Conservation (phyloP, 1,284 basidiomycete species). For the Apiotrichum akiyoshidainum region DNA sequence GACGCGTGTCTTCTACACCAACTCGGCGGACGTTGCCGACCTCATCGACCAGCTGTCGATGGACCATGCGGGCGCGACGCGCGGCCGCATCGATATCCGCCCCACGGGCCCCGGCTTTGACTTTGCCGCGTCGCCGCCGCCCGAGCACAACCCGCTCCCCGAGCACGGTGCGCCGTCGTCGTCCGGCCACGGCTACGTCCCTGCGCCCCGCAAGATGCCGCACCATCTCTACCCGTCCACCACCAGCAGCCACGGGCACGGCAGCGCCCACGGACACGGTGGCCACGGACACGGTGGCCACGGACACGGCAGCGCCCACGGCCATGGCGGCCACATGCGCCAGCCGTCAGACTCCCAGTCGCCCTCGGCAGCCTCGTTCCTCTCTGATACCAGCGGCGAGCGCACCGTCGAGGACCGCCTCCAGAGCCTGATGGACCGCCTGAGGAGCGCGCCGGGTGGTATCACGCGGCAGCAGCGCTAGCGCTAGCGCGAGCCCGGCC, state of each 20-base stretch:
- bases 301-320: neutral
- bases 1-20: conserved; percentile 42
- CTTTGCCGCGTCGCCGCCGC: conserved; percentile 1
- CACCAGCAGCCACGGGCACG: neutral
- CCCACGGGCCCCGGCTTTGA: conserved; percentile 6
- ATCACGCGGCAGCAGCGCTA: neutral
- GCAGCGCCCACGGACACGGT: neutral
- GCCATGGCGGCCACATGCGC: neutral
- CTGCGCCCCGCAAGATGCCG: neutral
- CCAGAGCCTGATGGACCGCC: conserved; percentile 44
- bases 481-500: too few species aligned
- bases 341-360: conserved; percentile 9
- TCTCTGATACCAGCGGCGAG: conserved; percentile 16
- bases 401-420: conserved; percentile 42
- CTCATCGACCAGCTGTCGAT: conserved; percentile 45
- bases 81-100: conserved; percentile 42
- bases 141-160: neutral
- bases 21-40: conserved; percentile 42
- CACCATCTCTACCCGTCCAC: neutral
- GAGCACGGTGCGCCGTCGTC: neutral
- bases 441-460: conserved; percentile 26
- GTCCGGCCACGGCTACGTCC: neutral
- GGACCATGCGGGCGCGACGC: conserved; percentile 29
- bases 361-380: conserved; percentile 32
- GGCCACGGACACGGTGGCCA: neutral